Evolutionary conservation across 495 filamentous ascomycete species (phyloP), one percentile per base, ranked within the genome.

Genomic region (Penicillium angulare): DNA sequence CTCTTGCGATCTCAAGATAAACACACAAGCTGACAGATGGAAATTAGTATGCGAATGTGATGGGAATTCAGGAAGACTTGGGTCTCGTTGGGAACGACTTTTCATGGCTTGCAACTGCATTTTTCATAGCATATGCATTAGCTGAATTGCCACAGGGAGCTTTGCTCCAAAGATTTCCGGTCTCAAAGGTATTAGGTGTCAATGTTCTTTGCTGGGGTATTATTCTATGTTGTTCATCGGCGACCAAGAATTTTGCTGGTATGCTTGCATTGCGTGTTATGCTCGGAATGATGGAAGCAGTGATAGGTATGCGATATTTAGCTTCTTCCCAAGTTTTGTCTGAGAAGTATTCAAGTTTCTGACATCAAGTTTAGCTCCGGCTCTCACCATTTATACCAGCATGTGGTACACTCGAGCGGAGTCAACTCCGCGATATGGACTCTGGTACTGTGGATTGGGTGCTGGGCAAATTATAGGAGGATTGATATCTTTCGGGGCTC

Each of bases 211-310:
- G 75, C 38, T 84, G 79, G 80, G 65, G 65, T 7, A 68, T 75
- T 17, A 56, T 56, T 10, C 53, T 56, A 5, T 64, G 61, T 16
- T 57, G 54, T 1, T 60, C 56, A 2, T 57, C 59, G 0, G 64
- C 53, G 2, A 55, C 56, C 5, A 47, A 39, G 2, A 52, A 51
- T 22, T 69, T 59, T 22, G 29, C 32, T 0, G 53, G 48, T 20
- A 43, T 69, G 8, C 24, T 69, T 18, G 49, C 24, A 1, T 51
- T 57, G 9, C 73, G 86, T 2, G 78, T 84, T 53, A 81, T 88
- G 51, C 66, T 87, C 1, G 85, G 86, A 17, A 68, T 86, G 32
- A 86, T 87, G 47, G 86, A 86, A 69, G 81, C 84, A 15, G 76
- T 79, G 16, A 76, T 86, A 45, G 77, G 73, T 44, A 13, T 7